Conservation (phyloP, 2,329 filamentous ascomycete species). For the Aspergillus sp. region DNA sequence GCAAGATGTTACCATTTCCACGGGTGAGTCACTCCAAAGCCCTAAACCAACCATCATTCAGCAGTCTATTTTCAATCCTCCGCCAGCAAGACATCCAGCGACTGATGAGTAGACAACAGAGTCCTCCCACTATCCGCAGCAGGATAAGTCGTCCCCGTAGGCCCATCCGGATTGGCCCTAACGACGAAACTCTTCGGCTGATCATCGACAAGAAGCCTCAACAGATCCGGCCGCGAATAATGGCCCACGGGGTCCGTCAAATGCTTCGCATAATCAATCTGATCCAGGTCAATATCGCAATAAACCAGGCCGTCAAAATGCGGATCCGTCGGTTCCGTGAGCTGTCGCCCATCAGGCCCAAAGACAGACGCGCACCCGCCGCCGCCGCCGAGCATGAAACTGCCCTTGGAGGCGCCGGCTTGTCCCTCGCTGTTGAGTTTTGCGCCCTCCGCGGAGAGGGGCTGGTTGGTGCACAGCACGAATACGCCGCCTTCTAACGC, state of each 20-base stretch:
- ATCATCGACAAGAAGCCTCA: not conserved
- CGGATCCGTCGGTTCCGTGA: not conserved
- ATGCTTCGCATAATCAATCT: not conserved
- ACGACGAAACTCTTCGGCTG: not conserved
- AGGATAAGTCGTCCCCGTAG: too few species aligned
- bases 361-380: not conserved
- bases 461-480: not conserved
- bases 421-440: not conserved
- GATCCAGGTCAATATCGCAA: not conserved
- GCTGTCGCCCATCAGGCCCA: not conserved
- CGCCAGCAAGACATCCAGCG: too few species aligned
- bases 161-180: not conserved
- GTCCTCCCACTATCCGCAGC: too few species aligned
- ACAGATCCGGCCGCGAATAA: not conserved
- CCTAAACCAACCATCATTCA: too few species aligned
- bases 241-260: not conserved
- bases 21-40: too few species aligned
- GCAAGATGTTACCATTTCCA: too few species aligned
- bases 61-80: too few species aligned
- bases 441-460: not conserved
- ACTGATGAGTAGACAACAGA: too few species aligned
- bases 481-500: not conserved
- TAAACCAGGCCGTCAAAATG: not conserved
- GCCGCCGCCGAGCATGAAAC: not conserved
- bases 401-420: not conserved